These are phyloP conservation scores for Suillus plorans DNA, from an alignment of 768 basidiomycete genomes.

Conservation along the genomic window DNA sequence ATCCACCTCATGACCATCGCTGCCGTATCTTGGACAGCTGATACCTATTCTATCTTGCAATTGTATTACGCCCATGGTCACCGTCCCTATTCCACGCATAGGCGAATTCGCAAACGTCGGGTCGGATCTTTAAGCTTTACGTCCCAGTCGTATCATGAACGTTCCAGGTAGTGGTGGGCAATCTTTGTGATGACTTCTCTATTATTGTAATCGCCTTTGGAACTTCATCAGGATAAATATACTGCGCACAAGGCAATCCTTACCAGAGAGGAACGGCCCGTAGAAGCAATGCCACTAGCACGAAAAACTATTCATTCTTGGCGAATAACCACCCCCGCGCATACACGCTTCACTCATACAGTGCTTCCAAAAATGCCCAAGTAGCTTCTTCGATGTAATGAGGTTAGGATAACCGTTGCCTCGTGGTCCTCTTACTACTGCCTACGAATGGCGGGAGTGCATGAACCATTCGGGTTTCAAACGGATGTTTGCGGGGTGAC, in stretches of 20 bases:
- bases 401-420: neutral
- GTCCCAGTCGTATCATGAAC: neutral
- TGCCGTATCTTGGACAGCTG: neutral
- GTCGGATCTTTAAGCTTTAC: constrained; percentile 1
- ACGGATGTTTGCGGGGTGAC: neutral
- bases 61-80: neutral
- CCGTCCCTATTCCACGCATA: neutral
- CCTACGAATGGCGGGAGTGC: neutral
- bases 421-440: neutral
- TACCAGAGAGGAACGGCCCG: no score
- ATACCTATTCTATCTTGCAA: neutral
- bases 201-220: neutral
- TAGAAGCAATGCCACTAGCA: neutral
- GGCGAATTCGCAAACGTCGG: neutral
- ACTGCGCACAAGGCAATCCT: neutral
- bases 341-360: neutral
- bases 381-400: neutral
- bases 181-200: neutral
- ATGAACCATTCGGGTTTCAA: neutral
- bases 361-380: neutral
- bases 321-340: neutral
- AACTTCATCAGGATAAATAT: neutral
- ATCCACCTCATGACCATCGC: neutral
- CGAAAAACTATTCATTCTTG: neutral
- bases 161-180: neutral